Conservation (phyloP, 805 yeast genomes). For the Myxozyma melibiosi region DNA sequence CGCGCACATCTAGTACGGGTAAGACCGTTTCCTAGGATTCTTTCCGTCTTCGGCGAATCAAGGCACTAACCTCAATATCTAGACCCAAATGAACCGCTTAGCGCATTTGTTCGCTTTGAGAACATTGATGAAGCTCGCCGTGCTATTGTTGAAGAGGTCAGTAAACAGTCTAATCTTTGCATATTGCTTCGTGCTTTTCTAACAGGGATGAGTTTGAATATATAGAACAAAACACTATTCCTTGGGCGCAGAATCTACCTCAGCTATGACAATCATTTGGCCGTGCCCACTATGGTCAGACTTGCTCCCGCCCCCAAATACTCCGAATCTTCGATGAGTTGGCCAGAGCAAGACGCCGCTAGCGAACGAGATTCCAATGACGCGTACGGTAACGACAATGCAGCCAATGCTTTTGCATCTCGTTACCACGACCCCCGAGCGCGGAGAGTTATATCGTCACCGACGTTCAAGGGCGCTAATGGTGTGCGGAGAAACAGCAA, state of each 20-base stretch:
- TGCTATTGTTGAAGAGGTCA: conserved; percentile 29
- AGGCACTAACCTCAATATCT: no score
- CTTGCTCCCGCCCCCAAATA: conserved; percentile 33
- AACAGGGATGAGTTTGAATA: not conserved
- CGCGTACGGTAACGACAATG: no score
- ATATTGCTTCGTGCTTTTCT: no score
- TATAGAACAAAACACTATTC: conserved; percentile 27
- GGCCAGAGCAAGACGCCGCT: no score
- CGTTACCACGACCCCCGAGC: no score
- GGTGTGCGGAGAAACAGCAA: no score
- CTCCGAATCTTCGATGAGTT: conserved; percentile 7
- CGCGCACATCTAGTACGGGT: not conserved
- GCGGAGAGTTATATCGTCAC: no score
- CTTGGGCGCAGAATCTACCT: conserved; percentile 28
- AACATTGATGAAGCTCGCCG: conserved; percentile 27
- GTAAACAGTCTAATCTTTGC: not conserved
- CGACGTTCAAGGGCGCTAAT: no score
- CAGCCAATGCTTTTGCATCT: no score
- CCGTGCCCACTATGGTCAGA: conserved; percentile 23
- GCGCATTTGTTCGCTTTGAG: conserved; percentile 18
- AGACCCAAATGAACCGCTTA: conserved; percentile 3
- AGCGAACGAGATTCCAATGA: no score
- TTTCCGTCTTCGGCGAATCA: no score
- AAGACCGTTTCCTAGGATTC: no score
- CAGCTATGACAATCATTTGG: conserved; percentile 23